Evolutionary conservation across 208 protist genomes (phyloP), one percentile per base, ranked within the genome.

Genomic region (Trypanosomatidae sp.): DNA sequence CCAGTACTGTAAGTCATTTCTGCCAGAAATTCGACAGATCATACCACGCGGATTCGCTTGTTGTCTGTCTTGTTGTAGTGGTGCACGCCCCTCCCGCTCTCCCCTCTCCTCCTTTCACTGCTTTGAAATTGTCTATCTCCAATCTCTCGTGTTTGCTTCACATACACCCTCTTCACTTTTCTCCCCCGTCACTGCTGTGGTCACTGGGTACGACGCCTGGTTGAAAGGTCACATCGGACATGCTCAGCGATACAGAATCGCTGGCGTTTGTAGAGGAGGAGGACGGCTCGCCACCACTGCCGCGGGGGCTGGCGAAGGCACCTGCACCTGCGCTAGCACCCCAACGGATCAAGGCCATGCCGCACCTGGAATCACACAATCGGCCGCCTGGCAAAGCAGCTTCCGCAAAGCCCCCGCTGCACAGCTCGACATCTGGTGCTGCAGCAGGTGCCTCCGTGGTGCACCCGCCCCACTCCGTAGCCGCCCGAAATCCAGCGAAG

Each of bases 171-270:
- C 9, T 25, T 53, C 17, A 47, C 30, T 47, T 28, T 47, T 36
- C 15, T 3, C 25, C 7, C 39, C 33, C 58, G 19, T 33, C 59
- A 39, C 62, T 22, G 49, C 53, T 72, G 68, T 49, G 49, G 58
- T 49, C 28, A 8, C 15, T 28, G 33, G 9, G 33, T 28, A 9
- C 2, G 36, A 43, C 19, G 39, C 22, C 33, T 70, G 64, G 17
- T 74, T 69, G 25, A 55, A 8, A 64, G 17, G 12, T 28, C 17
- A 28, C 39, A 8, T 10, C 33, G 36, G 25, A 30, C 55, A 79
- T 77, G 72, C 81, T 80, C 64, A 89, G 81, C 65, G 87, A 89
- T 62, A 79, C 44, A 36, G 83, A 89, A 62, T 91, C 87, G 6
- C 49, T 91, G 59, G 64, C 74, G 15, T 91, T 91, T 52, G 59